A percentile compares a stretch with the other conserved stretches of the same genome.
These are phyloP conservation scores for Colletotrichum godetiae DNA, from an alignment of 2,329 filamentous ascomycete genomes.

Conservation along the genomic window DNA sequence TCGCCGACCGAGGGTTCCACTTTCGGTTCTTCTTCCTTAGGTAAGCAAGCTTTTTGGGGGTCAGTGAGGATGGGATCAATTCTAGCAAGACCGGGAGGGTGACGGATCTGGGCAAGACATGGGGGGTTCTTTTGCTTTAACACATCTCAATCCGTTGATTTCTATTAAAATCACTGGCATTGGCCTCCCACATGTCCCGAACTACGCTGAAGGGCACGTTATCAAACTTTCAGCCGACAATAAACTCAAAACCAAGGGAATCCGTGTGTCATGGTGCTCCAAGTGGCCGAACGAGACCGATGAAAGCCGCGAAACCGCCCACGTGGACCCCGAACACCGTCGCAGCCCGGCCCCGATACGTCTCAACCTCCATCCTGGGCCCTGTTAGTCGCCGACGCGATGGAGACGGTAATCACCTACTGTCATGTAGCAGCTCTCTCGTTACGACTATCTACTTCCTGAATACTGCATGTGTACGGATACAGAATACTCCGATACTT, in stretches of 20 bases:
- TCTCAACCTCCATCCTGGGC: not conserved
- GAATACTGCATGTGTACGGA: not conserved
- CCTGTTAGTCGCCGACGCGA: not conserved
- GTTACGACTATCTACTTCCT: not conserved
- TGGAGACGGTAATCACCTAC: not conserved
- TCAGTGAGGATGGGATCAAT: not conserved
- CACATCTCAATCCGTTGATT: not conserved
- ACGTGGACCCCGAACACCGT: constrained; percentile 21
- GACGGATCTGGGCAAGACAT: not conserved
- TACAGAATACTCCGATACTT: not conserved
- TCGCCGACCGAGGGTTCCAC: not conserved
- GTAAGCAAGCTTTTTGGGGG: not conserved
- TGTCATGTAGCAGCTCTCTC: not conserved
- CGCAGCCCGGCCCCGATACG: not conserved
- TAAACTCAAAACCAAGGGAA: not conserved
- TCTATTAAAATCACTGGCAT: not conserved
- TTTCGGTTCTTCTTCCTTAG: not conserved
- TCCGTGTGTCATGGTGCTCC: not conserved
- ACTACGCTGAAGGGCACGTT: not conserved
- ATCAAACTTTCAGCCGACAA: not conserved
- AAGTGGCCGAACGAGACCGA: constrained; percentile 8
- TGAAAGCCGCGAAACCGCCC: constrained; percentile 14
- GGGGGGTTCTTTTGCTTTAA: not conserved
- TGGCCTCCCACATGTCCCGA: not conserved
- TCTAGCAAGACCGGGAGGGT: not conserved